Evolutionary conservation across 1,284 basidiomycete species (phyloP), one percentile per base, ranked within the genome.

Genomic region (Ustilago bromivora): DNA sequence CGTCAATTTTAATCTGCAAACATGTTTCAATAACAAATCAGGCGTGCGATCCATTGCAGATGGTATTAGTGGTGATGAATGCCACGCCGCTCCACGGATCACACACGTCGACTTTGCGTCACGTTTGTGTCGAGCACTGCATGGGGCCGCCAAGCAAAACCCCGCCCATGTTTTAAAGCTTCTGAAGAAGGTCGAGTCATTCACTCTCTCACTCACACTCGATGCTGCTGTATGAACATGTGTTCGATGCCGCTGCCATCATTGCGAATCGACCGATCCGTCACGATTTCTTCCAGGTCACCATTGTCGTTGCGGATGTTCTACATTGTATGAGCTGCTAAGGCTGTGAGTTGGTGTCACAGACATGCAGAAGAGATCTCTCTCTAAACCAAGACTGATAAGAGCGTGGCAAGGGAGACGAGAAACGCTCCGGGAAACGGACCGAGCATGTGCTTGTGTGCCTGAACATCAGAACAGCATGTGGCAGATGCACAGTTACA

Each of bases 121-220:
- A 23, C 46, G 9, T 49, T 23, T 51, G 12, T 11, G 12, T 6
- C 43, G 3, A 46, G n/a, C 3, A 19, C 43, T 46, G 43, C 43
- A 46, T 19, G 43, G 43, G 4, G 43, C 43, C 43, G n/a, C n/a
- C 43, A n/a, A 19, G 5, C 23, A 23, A 23, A 23, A 23, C 23
- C 23, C 23, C 23, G 23, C 23, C 23, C 23, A 28, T 28, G 23
- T 19, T 19, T 46, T 31, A 57, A 43, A 40, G 32, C 51, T 61
- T 55, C 52, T 57, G 12, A 40, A 54, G 51, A 61, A 61, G 60
- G 60, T 61, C 60, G 60, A 61, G 60, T 55, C 60, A 61, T 55
- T 23, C 11, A 15, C 13, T 28, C 28, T 28, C 23, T 28, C 23
- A 28, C 3, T 28, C 23, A 28, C n/a, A 31, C 23, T 46, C 23